A percentile compares a stretch with the other conserved stretches of the same genome.
phyloP scores from a whole-genome alignment of 116 monocot genomes.

The Posidonia oceanica region DNA sequence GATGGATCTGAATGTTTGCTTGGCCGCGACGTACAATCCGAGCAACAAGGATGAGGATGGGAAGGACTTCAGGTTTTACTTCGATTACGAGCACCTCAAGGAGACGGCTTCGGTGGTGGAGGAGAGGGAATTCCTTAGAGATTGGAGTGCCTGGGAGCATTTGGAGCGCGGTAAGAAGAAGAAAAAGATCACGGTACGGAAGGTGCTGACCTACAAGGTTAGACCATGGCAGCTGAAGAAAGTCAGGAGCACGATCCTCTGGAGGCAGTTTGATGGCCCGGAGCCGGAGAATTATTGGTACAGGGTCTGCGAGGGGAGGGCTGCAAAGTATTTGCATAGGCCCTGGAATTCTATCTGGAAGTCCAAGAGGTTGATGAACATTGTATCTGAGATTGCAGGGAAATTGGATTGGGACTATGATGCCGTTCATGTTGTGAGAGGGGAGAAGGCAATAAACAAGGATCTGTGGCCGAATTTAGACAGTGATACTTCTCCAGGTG shows the following conservation, averaged over 20 bases:
- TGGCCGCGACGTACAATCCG: conserved; percentile 42
- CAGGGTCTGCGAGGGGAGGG: conserved; percentile 78
- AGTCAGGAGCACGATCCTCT: conserved; percentile 66
- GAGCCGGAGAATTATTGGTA: conserved; percentile 99
- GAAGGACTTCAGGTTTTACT: conserved; percentile 91
- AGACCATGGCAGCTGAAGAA: conserved; percentile 92
- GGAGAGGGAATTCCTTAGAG: conserved; percentile 69
- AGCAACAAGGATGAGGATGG: conserved; percentile 68
- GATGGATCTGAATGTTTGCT: conserved; percentile 70
- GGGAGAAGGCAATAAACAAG: conserved; percentile 69
- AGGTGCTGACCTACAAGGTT: conserved; percentile 78
- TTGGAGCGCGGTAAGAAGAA: conserved; percentile 18
- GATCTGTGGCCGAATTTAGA: conserved; percentile 77
- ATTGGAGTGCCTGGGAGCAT: conserved; percentile 64
- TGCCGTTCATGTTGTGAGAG: conserved; percentile 80
- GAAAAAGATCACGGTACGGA: conserved; percentile 31
- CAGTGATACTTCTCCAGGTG: conserved; percentile 64
- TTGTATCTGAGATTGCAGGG: conserved; percentile 68
- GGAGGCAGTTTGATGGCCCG: conserved; percentile 84
- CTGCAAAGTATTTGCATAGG: conserved; percentile 58
- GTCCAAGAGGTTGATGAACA: conserved; percentile 86
- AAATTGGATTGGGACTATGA: conserved; percentile 98
- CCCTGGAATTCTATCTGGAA: conserved; percentile 92
- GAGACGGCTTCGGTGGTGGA: conserved; percentile 81
- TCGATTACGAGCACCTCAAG: conserved; percentile 96